phyloP scores from a whole-genome alignment of 2,329 filamentous ascomycete species.

The Ophiostoma australiae region DNA sequence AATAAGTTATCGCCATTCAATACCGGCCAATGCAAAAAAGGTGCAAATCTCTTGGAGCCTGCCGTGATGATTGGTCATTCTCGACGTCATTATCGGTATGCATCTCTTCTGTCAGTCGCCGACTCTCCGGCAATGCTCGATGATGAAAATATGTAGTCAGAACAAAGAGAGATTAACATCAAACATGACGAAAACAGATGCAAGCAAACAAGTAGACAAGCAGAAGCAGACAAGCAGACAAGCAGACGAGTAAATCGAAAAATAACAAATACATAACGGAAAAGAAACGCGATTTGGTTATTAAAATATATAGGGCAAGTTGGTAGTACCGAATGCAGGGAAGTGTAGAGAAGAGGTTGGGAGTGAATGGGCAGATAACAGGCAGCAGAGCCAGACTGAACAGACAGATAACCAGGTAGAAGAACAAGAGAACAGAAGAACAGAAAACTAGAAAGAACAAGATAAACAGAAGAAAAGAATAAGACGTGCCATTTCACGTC shows the following conservation, averaged over 20 bases:
- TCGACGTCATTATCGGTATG: not conserved
- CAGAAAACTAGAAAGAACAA: not conserved
- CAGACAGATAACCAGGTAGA: not conserved
- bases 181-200: not conserved
- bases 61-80: not conserved
- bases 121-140: not conserved
- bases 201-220: not conserved
- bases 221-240: not conserved
- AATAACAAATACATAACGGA: not conserved
- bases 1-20: no score
- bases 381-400: not conserved
- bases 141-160: no score
- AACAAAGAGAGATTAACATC: not conserved
- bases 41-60: no score
- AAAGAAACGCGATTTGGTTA: not conserved
- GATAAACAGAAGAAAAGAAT: no score
- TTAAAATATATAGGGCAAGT: constrained; percentile 13
- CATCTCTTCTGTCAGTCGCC: no score
- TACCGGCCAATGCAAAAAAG: no score
- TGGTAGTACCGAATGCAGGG: not conserved
- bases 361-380: not conserved
- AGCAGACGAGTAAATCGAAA: not conserved
- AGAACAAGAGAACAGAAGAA: not conserved
- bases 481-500: no score
- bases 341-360: not conserved